Evolutionary conservation across 768 basidiomycete species (phyloP).

Genomic region (Antrodiella citrinella): DNA sequence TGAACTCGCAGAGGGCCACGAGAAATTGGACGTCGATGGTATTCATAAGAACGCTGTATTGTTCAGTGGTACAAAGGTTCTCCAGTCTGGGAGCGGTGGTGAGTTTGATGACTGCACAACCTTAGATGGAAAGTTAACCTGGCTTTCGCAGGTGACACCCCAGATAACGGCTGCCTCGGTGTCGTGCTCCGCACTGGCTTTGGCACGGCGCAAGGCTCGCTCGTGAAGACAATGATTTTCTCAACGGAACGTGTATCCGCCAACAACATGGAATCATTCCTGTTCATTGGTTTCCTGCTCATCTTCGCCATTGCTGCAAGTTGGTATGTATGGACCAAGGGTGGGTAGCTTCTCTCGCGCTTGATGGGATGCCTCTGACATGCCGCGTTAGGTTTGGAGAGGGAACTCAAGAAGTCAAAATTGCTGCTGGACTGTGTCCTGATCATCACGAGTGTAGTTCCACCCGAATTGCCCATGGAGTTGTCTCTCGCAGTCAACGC

Average conservation of each 20-base stretch:
- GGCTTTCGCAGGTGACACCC: conserved; percentile 47
- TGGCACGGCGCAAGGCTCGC: conserved; percentile 94
- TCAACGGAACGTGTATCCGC: conserved; percentile 95
- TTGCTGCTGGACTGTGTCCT: conserved; percentile 90
- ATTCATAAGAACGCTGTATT: conserved; percentile 82
- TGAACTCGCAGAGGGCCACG: conserved; percentile 66
- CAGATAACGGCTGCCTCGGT: conserved; percentile 89
- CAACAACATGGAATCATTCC: conserved; percentile 91
- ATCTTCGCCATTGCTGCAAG: conserved; percentile 97
- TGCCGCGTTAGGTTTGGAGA: conserved; percentile 62
- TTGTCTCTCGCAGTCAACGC: conserved; percentile 94
- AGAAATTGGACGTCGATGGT: conserved; percentile 79
- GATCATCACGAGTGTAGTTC: conserved; percentile 96
- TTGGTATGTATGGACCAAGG: conserved; percentile 98
- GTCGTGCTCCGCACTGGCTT: conserved; percentile 93
- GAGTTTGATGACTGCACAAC: conserved; percentile 11
- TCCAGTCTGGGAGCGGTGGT: conserved; percentile 69
- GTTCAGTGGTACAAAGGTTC: conserved; percentile 95
- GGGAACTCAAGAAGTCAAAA: conserved; percentile 91
- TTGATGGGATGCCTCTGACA: not conserved
- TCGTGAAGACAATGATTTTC: conserved; percentile 98
- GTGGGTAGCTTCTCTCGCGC: conserved; percentile 30
- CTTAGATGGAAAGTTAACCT: not conserved
- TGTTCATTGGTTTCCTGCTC: conserved; percentile 96
- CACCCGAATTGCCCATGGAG: conserved; percentile 98